Evolutionary conservation across 2,329 filamentous ascomycete genomes (phyloP).

Genomic region (Fusarium albidum): DNA sequence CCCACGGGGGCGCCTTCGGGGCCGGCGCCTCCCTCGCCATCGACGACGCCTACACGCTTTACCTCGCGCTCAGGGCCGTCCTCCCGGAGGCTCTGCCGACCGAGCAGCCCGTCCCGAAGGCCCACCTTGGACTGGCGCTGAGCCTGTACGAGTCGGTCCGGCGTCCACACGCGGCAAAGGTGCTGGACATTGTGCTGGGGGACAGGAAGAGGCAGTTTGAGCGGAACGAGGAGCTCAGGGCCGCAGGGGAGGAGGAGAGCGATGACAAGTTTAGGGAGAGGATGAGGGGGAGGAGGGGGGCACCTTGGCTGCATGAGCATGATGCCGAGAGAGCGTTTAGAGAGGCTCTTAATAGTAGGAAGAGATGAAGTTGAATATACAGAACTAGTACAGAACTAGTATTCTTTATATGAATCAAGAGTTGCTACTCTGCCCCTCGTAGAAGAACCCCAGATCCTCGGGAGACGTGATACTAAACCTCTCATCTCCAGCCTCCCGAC

Average conservation of each 20-base stretch:
- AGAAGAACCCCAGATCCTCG: not conserved
- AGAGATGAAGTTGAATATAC: too few species aligned
- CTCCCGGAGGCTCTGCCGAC: not conserved
- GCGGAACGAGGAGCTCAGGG: not conserved
- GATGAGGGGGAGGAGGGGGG: not conserved
- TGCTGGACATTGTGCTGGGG: not conserved
- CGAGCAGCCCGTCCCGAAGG: not conserved
- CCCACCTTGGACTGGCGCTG: not conserved
- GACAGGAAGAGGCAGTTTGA: not conserved
- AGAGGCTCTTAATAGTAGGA: not conserved
- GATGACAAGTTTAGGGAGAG: not conserved
- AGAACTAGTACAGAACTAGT: too few species aligned
- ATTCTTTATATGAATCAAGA: too few species aligned
- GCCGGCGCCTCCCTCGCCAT: conserved; percentile 49
- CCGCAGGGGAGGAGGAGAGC: not conserved
- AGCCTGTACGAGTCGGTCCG: not conserved
- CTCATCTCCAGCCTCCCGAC: not conserved
- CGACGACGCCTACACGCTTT: conserved; percentile 42
- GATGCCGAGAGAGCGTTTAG: not conserved
- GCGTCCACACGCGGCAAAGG: not conserved
- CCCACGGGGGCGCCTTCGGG: conserved; percentile 51
- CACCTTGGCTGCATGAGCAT: not conserved
- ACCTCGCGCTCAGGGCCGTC: not conserved
- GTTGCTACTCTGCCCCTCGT: too few species aligned
- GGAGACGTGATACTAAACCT: not conserved